Evolutionary conservation across 768 basidiomycete genomes (phyloP).

Genomic region (Cytidiella melzeri): DNA sequence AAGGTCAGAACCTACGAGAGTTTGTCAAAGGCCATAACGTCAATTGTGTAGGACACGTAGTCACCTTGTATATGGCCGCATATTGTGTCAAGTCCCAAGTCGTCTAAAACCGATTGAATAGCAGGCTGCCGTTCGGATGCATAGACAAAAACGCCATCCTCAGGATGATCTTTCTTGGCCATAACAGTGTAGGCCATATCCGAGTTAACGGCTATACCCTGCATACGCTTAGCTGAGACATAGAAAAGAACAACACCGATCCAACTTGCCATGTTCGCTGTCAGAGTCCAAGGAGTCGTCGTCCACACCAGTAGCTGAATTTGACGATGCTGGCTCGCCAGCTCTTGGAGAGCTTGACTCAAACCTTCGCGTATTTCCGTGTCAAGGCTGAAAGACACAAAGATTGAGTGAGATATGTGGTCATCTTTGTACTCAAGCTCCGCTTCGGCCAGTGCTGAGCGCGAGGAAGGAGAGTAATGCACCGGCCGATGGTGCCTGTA

Average conservation of each 20-base stretch:
- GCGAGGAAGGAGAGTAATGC: constrained; percentile 92
- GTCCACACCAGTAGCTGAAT: constrained; percentile 85
- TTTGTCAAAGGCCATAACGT: too few species aligned
- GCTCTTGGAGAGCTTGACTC: constrained; percentile 23
- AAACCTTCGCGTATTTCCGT: constrained; percentile 13
- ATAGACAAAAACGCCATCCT: constrained; percentile 34
- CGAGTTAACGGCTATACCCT: constrained; percentile 87
- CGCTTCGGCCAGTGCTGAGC: constrained; percentile 91
- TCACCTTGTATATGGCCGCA: constrained; percentile 37
- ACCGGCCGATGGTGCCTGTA: constrained; percentile 86
- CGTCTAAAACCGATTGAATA: constrained; percentile 16
- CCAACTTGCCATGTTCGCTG: constrained; percentile 83
- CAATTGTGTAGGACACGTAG: too few species aligned
- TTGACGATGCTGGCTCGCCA: constrained; percentile 26
- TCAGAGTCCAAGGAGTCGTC: constrained; percentile 96
- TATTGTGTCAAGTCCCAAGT: constrained; percentile 4
- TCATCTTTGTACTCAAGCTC: constrained; percentile 88
- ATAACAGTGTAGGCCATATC: constrained; percentile 46
- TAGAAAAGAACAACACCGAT: neutral
- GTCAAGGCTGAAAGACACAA: constrained; percentile 72
- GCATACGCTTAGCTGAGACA: constrained; percentile 7
- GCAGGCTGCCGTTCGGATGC: constrained; percentile 42
- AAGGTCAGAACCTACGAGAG: constrained; percentile 42
- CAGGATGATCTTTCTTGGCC: constrained; percentile 13
- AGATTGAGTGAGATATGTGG: constrained; percentile 84